These are phyloP conservation scores for Pleurostoma richardsiae DNA, from an alignment of 2,329 filamentous ascomycete genomes.

Conservation along the genomic window DNA sequence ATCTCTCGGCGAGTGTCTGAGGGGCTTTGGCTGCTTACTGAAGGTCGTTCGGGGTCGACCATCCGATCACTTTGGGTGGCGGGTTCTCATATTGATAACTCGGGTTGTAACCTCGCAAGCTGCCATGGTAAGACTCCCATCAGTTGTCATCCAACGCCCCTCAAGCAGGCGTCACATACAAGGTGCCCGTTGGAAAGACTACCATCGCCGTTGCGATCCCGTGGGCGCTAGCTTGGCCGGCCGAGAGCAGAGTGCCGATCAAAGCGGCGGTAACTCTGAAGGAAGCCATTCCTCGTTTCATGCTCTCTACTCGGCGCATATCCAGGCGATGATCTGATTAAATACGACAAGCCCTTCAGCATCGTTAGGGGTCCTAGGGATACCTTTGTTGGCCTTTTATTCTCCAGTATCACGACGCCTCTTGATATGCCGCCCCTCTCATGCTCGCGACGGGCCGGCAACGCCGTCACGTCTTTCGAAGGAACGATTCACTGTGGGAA, in stretches of 20 bases:
- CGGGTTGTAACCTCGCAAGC: conserved; percentile 22
- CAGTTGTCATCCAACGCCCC: neutral
- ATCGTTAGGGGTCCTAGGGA: no score
- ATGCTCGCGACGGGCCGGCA: no score
- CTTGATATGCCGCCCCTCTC: no score
- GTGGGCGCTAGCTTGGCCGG: conserved; percentile 12
- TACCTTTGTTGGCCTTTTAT: no score
- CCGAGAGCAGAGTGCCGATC: conserved; percentile 8
- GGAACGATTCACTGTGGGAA: no score
- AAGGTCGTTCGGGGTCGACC: conserved; percentile 21
- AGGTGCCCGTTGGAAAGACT: conserved; percentile 16
- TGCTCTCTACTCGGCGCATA: no score
- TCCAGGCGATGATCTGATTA: no score
- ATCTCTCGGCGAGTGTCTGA: no score
- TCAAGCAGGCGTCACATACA: conserved; percentile 12
- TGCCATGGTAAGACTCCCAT: conserved; percentile 8
- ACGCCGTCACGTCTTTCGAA: no score
- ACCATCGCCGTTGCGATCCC: conserved; percentile 20
- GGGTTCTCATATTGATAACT: conserved; percentile 19
- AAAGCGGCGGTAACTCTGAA: neutral
- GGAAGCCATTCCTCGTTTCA: no score
- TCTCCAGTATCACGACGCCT: no score
- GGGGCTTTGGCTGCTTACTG: conserved; percentile 10
- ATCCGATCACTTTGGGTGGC: conserved; percentile 19
- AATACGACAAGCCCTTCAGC: no score